A percentile compares a stretch with the other conserved stretches of the same genome.
These are phyloP conservation scores for Periconia sp. DNA, from an alignment of 2,329 filamentous ascomycete species.

Conservation along the genomic window DNA sequence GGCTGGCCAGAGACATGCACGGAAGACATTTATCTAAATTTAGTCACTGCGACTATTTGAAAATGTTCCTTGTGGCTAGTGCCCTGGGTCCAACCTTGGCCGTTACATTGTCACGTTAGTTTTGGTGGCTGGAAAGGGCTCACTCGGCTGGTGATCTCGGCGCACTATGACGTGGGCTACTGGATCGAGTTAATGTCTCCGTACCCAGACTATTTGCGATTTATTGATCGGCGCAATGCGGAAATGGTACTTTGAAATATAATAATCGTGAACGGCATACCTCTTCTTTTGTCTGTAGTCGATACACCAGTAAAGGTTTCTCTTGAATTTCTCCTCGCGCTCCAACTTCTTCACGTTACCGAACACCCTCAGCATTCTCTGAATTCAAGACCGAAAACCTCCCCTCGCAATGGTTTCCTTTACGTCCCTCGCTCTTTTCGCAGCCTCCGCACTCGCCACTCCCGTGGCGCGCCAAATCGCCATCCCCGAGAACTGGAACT, in stretches of 20 bases:
- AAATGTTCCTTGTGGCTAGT: no score
- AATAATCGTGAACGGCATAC: no score
- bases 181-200: slow-evolving; percentile 1
- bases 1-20: no score
- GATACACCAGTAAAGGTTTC: no score
- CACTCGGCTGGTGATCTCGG: slow-evolving; percentile 5
- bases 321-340: no score
- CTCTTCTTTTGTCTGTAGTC: no score
- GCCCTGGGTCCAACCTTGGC: no score
- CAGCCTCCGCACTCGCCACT: slow-evolving; percentile 9
- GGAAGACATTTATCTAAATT: no score
- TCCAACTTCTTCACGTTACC: not conserved
- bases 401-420: slow-evolving; percentile 14
- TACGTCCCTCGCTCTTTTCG: slow-evolving; percentile 12
- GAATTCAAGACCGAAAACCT: not conserved
- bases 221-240: not conserved
- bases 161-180: not conserved
- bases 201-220: slow-evolving; percentile 1
- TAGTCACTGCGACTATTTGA: no score
- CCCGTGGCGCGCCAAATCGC: slow-evolving; percentile 10
- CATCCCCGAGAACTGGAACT: slow-evolving; percentile 20
- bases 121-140: not conserved
- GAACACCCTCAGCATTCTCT: not conserved
- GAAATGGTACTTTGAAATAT: no score
- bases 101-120: not conserved